phyloP scores from a whole-genome alignment of 2,329 filamentous ascomycete species.

The Chaetomium strumarium region DNA sequence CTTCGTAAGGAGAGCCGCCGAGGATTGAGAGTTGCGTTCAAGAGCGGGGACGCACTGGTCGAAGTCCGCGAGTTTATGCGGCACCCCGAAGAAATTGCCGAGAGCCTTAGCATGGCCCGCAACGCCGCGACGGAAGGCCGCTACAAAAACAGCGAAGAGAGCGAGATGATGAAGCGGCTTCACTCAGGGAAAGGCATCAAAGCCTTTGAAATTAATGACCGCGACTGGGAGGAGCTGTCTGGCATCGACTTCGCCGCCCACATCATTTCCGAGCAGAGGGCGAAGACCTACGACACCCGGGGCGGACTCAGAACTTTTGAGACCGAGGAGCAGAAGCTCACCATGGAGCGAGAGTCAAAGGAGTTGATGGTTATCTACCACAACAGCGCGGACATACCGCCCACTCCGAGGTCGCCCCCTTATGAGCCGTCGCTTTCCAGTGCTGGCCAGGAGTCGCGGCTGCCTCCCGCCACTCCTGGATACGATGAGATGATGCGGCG shows the following conservation, averaged over 20 bases:
- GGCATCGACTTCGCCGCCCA: slow-evolving; percentile 39
- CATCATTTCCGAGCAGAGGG: slow-evolving; percentile 41
- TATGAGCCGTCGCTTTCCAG: slow-evolving; percentile 28
- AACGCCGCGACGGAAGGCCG: slow-evolving; percentile 28
- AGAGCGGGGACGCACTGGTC: slow-evolving; percentile 59
- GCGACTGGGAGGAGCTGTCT: slow-evolving; percentile 46
- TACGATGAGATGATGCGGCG: slow-evolving; percentile 46
- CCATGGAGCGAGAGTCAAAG: slow-evolving; percentile 50
- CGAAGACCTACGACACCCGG: slow-evolving; percentile 47
- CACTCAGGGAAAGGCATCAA: slow-evolving; percentile 46
- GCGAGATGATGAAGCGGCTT: slow-evolving; percentile 59
- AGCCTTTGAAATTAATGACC: slow-evolving; percentile 20
- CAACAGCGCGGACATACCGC: slow-evolving; percentile 48
- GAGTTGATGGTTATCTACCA: slow-evolving; percentile 59
- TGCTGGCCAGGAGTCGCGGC: slow-evolving; percentile 28
- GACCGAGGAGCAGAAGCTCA: slow-evolving; percentile 51
- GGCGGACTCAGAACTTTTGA: slow-evolving; percentile 46
- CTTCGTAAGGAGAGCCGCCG: slow-evolving; percentile 67
- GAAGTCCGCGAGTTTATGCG: slow-evolving; percentile 66
- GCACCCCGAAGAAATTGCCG: slow-evolving; percentile 48
- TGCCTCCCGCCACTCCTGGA: slow-evolving; percentile 39
- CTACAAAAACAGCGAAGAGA: slow-evolving; percentile 66
- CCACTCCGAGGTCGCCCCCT: slow-evolving; percentile 49
- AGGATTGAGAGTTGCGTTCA: slow-evolving; percentile 64
- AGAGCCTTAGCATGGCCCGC: slow-evolving; percentile 12